These are phyloP conservation scores for Noccaea bulbosa DNA, from an alignment of 345 rosid genomes.

Conservation along the genomic window DNA sequence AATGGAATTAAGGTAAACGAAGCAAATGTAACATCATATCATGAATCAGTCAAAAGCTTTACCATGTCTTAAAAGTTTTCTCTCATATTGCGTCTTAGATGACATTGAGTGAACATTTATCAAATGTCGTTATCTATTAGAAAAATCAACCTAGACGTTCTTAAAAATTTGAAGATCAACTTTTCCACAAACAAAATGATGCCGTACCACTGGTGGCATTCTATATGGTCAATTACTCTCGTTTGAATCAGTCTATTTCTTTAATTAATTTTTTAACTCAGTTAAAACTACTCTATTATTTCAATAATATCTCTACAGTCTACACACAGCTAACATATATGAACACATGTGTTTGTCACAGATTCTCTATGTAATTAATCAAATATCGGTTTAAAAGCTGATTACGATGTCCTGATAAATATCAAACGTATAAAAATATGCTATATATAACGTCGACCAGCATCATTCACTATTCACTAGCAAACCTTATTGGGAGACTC, in stretches of 20 bases:
- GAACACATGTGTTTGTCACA: slow-evolving; percentile 29
- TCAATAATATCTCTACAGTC: slow-evolving; percentile 9
- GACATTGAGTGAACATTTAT: slow-evolving; percentile 12
- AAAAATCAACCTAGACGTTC: slow-evolving; percentile 15
- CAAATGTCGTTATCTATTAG: slow-evolving; percentile 1
- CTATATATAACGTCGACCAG: slow-evolving; percentile 1
- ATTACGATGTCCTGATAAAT: neutral
- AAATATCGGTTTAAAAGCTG: neutral
- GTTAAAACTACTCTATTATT: neutral
- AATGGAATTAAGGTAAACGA: slow-evolving; percentile 22
- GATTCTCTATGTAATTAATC: slow-evolving; percentile 14
- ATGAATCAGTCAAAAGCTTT: slow-evolving; percentile 35
- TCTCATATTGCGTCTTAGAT: slow-evolving; percentile 23
- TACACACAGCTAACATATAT: neutral
- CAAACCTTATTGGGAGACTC: neutral
- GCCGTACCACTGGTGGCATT: slow-evolving; percentile 33
- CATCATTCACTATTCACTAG: neutral
- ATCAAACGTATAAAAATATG: neutral
- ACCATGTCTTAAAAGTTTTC: slow-evolving; percentile 27
- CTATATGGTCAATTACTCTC: slow-evolving; percentile 29
- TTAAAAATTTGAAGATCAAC: neutral
- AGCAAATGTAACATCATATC: slow-evolving; percentile 27
- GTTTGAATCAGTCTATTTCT: slow-evolving; percentile 23
- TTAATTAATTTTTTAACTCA: neutral
- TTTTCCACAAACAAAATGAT: slow-evolving; percentile 34